These are phyloP conservation scores for Aureobasidium pullulans DNA, from an alignment of 2,329 filamentous ascomycete species.

Conservation along the genomic window DNA sequence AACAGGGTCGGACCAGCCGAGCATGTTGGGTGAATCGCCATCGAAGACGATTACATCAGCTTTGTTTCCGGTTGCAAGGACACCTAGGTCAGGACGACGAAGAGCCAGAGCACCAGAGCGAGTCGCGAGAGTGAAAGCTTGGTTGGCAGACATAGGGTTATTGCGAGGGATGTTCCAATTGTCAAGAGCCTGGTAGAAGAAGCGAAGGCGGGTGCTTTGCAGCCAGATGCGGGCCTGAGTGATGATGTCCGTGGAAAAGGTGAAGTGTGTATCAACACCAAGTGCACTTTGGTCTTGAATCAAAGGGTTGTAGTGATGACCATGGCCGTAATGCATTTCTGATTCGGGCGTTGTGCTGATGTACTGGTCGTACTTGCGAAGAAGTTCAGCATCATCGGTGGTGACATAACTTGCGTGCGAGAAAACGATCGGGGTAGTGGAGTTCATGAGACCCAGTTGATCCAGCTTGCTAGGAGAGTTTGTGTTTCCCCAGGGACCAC, in stretches of 20 bases:
- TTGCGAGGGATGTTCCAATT: conserved; percentile 37
- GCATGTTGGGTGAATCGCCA: conserved; percentile 40
- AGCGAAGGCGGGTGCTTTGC: conserved; percentile 1
- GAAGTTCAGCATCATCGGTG: conserved; percentile 31
- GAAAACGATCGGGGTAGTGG: conserved; percentile 43
- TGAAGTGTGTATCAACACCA: conserved; percentile 49
- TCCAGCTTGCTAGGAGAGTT: neutral
- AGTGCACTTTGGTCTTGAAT: conserved; percentile 46
- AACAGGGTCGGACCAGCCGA: conserved; percentile 50
- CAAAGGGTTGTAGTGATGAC: conserved; percentile 36
- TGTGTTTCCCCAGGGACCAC: neutral
- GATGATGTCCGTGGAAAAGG: conserved; percentile 39
- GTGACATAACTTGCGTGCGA: conserved; percentile 45
- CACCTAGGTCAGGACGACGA: conserved; percentile 44
- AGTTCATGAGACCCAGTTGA: neutral
- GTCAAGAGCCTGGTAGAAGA: conserved; percentile 21
- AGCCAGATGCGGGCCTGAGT: conserved; percentile 11
- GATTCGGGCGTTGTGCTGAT: conserved; percentile 53
- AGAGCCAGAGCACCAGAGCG: conserved; percentile 46
- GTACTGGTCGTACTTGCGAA: conserved; percentile 45
- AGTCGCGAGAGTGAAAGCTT: conserved; percentile 51
- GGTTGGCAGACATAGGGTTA: conserved; percentile 47
- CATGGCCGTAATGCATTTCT: conserved; percentile 53
- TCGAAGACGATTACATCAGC: conserved; percentile 50
- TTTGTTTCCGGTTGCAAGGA: conserved; percentile 40